Evolutionary conservation across 768 basidiomycete genomes (phyloP).

Genomic region (Suillus tomentosus): DNA sequence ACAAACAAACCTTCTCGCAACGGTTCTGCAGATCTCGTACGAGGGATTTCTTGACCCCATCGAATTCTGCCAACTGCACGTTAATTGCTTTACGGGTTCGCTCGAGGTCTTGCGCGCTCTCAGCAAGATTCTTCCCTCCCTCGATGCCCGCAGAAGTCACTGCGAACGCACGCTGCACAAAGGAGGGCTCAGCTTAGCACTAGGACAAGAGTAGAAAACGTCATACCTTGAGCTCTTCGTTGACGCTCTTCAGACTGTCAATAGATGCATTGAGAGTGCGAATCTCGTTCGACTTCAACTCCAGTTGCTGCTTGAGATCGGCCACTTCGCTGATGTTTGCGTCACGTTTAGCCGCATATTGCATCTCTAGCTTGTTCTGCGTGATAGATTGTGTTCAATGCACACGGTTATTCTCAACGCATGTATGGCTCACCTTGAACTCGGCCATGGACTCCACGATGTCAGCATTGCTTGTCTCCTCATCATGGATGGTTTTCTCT

Average conservation of each 20-base stretch:
- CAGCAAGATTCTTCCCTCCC: constrained; percentile 94
- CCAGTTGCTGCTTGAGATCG: constrained; percentile 89
- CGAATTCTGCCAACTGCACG: constrained; percentile 97
- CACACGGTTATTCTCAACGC: constrained; percentile 1
- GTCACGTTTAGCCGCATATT: constrained; percentile 91
- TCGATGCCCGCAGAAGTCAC: constrained; percentile 97
- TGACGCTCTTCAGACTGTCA: constrained; percentile 92
- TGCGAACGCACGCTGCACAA: constrained; percentile 85
- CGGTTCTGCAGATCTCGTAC: constrained; percentile 99
- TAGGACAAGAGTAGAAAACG: constrained; percentile 9
- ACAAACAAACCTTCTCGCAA: constrained; percentile 92
- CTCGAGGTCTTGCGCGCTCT: constrained; percentile 96
- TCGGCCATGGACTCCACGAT: constrained; percentile 84
- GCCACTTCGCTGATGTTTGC: constrained; percentile 81
- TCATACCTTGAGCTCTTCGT: constrained; percentile 94
- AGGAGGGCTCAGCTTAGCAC: constrained; percentile 9
- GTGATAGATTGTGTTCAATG: constrained; percentile 12
- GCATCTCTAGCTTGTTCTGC: constrained; percentile 91
- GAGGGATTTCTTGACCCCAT: constrained; percentile 96
- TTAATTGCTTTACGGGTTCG: constrained; percentile 95
- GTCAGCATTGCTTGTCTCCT: constrained; percentile 83
- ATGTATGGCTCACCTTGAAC: constrained; percentile 65
- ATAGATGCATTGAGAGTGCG: constrained; percentile 82
- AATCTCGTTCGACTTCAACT: constrained; percentile 80
- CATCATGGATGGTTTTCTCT: constrained; percentile 93